Base-by-base conservation (phyloP, 345 rosid species). In the Kernera saxatilis region DNA sequence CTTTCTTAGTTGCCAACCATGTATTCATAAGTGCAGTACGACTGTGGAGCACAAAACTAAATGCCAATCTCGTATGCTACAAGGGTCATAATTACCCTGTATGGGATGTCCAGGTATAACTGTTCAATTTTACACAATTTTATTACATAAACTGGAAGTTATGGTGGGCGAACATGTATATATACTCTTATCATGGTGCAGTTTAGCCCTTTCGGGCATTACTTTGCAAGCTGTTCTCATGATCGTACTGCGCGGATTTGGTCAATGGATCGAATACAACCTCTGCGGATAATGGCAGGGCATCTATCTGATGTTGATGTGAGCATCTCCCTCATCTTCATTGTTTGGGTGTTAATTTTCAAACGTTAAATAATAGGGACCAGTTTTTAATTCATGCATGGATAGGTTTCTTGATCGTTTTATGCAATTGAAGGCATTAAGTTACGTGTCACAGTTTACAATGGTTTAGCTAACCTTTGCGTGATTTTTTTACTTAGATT, bases 1-100 rank as follows among this genome's bases (percentile, higher is more conserved):
- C 46, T 64, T 23, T 64, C 48, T 32, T 62, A 45, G 44, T 69
- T 62, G 46, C 46, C 39, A 63, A 56, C 39, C 56, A 30, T 48
- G 54, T 55, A 30, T 48, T 64, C 33, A 4, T 22, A 65, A 27
- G 26, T 73, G 82, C 86, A 90, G 98, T 92, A 80, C 85, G 97
- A 54, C 83, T 94, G 18, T 95, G 99, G 99, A 95, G 94, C 82
- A 87, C 97, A 70, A 82, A 92, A 78, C 81, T 90, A 71, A 92
- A 95, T 80, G 93, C 98, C 52, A 95, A 90, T 84, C 97, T 90
- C 49, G 99, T 95, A 46, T 89, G 98, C 81, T 94, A 92, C 87
- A 92, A 92, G 83, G 98, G 99, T 76, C 99, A 94, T 64, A 94
- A 94, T 76, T 94, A 89, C 78, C 97, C 98, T 65, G 98, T 94